Percentiles rank a stretch among this genome's conserved stretches.
phyloP scores from a whole-genome alignment of 2,329 filamentous ascomycete species.

The Pseudopyricularia javanii region DNA sequence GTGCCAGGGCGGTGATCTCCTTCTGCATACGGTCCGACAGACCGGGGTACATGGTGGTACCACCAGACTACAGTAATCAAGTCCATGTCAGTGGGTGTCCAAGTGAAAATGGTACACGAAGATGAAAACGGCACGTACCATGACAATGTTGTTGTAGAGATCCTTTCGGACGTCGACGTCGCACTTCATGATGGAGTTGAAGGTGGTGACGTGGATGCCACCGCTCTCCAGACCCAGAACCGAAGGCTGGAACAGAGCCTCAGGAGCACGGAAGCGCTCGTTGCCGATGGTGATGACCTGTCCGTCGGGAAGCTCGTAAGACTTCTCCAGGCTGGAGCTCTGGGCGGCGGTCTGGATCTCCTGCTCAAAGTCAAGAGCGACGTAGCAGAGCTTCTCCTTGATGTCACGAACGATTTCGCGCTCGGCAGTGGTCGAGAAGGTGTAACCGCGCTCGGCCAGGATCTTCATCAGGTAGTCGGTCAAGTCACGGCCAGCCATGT shows the following conservation, averaged over 20 bases:
- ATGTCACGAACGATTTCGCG: constrained; percentile 99
- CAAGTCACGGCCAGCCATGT: constrained; percentile 99
- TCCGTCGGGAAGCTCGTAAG: constrained; percentile 98
- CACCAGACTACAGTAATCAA: constrained; percentile 66
- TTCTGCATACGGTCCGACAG: constrained; percentile 99
- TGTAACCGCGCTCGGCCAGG: constrained; percentile 96
- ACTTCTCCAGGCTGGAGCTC: constrained; percentile 98
- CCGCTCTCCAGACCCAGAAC: constrained; percentile 97
- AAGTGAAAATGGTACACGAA: not conserved
- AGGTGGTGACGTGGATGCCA: constrained; percentile 98
- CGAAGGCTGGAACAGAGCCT: constrained; percentile 98
- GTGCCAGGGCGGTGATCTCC: constrained; percentile 98
- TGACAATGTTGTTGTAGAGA: constrained; percentile 99
- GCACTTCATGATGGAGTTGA: constrained; percentile 99
- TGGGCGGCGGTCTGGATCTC: constrained; percentile 99
- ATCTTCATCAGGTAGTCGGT: constrained; percentile 99
- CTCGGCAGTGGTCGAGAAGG: constrained; percentile 99
- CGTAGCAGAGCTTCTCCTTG: constrained; percentile 99
- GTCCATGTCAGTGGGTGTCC: not conserved
- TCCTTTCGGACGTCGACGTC: constrained; percentile 99
- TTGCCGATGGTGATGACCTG: constrained; percentile 99
- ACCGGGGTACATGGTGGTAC: constrained; percentile 99
- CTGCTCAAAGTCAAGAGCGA: constrained; percentile 99
- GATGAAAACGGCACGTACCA: constrained; percentile 53
- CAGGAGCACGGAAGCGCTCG: constrained; percentile 99